Conservation (phyloP, 768 basidiomycete genomes). For the Lyophyllum atratum region DNA sequence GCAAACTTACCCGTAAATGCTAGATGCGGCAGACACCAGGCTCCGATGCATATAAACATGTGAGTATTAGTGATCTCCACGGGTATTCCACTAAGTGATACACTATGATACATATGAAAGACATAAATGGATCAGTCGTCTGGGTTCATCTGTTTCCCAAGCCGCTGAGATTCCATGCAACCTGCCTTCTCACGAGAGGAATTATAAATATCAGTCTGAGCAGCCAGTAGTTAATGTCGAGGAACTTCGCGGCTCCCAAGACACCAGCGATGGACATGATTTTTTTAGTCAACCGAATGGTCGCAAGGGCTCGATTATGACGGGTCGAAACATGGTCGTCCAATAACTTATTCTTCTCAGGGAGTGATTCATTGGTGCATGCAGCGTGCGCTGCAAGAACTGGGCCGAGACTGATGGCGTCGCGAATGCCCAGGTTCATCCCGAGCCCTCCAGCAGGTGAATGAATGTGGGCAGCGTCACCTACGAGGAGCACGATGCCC, state of each 20-base stretch:
- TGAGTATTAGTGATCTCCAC: too few relatives aligned
- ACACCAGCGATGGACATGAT: constrained; percentile 19
- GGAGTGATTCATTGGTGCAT: constrained; percentile 11
- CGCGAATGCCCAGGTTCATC: constrained; percentile 61
- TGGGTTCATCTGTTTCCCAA: constrained; percentile 18
- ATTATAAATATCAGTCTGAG: constrained; percentile 16
- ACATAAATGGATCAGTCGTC: neutral
- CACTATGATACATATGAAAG: too few relatives aligned
- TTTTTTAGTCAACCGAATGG: constrained; percentile 42
- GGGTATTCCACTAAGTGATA: too few relatives aligned
- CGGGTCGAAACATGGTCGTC: constrained; percentile 35
- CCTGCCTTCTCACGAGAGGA: constrained; percentile 11
- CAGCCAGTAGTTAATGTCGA: constrained; percentile 18
- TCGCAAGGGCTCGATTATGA: constrained; percentile 39
- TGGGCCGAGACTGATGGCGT: constrained; percentile 49
- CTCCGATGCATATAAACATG: too few relatives aligned
- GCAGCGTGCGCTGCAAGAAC: constrained; percentile 36
- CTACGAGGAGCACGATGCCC: constrained; percentile 20
- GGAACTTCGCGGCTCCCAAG: constrained; percentile 3
- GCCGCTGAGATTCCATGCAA: constrained; percentile 24
- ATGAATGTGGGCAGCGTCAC: constrained; percentile 51
- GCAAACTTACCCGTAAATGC: neutral
- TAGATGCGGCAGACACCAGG: neutral
- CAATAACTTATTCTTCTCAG: constrained; percentile 32
- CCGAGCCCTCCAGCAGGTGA: constrained; percentile 59